Evolutionary conservation across 306 rosid genomes (phyloP), one percentile per base, ranked within the genome.

Genomic region (Corylus americana): DNA sequence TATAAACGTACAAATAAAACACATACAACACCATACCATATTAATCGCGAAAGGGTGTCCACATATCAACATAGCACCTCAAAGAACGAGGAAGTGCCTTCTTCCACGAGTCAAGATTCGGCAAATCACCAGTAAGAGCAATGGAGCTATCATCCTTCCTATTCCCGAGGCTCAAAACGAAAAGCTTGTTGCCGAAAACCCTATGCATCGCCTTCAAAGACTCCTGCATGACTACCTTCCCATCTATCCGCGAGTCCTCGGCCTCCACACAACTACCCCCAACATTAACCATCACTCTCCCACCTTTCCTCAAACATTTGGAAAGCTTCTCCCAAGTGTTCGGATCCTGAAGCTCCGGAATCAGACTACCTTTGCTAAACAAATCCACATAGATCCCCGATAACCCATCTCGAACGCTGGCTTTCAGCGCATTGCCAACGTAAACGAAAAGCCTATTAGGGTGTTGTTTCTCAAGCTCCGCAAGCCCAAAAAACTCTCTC

Each of bases 231-330:
- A 88, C 86, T 1, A 83, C 73, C 73, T 74, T 85, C 47, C 98
- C 97, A 78, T 93, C 92, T 78, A 89, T 86, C n/a, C 69, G 1
- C 18, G 62, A 49, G 67, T 81, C 88, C 87, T 95, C 99, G 0
- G 98, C 89, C 88, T 92, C 98, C 59, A 95, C 98, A 71, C 98
- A 95, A 47, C 96, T 91, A 2, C 99, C 98, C 55, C 98, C 99
- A 48, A 91, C 98, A 39, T 95, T 95, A 77, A 91, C 94, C 98
- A 95, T 95, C 2, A 92, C 58, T 81, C 98, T 85, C 63, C 98
- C 98, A 18, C 93, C 98, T 83, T 87, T 84, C 59, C 79, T 92
- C 98, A 95, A 88, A 67, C 91, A 78, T 86, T 22, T 81, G 4
- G 29, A 31, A 31, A 92, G 85, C 90, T 9, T 82, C 85, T 47